Conservation (phyloP, 2,329 filamentous ascomycete genomes). For the Aspergillus fructus region DNA sequence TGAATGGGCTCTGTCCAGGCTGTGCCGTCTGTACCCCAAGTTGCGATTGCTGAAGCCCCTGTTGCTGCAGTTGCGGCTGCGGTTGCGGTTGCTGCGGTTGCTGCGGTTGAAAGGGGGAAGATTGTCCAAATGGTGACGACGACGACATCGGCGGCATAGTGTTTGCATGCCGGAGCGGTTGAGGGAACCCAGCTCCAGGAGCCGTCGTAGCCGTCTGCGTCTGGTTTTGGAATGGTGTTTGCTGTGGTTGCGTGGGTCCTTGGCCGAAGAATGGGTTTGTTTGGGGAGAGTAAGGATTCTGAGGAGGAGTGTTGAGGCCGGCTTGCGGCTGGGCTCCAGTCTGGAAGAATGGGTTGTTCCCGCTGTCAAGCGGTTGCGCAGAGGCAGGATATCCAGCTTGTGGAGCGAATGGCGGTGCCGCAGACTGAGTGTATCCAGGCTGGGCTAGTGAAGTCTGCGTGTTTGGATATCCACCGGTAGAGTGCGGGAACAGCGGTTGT, state of each 20-base stretch:
- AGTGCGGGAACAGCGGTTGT: constrained; percentile 71
- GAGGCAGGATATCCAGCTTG: constrained; percentile 36
- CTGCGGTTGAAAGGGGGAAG: constrained; percentile 25
- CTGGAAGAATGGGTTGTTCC: constrained; percentile 47
- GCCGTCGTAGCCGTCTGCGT: constrained; percentile 12
- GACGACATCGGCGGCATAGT: constrained; percentile 38
- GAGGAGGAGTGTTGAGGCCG: constrained; percentile 24
- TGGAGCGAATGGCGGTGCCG: constrained; percentile 43
- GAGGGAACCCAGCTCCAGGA: constrained; percentile 9
- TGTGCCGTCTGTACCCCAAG: constrained; percentile 20
- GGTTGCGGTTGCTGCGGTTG: constrained; percentile 28
- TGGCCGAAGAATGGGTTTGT: constrained; percentile 39
- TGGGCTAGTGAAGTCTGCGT: constrained; percentile 43
- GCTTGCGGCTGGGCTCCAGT: constrained; percentile 27
- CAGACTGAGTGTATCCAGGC: constrained; percentile 40
- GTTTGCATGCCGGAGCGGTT: constrained; percentile 37
- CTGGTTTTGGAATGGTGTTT: constrained; percentile 24
- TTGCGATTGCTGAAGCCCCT: constrained; percentile 24
- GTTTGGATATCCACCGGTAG: constrained; percentile 63
- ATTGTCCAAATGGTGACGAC: constrained; percentile 31
- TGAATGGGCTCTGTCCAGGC: constrained; percentile 25
- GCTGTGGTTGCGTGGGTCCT: constrained; percentile 21
- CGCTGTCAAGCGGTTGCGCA: constrained; percentile 34
- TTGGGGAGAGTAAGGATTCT: constrained; percentile 25
- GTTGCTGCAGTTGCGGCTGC: constrained; percentile 24